Evolutionary conservation across 1,139 yeast species (phyloP).

Genomic region (Meyerozyma smithsonii): DNA sequence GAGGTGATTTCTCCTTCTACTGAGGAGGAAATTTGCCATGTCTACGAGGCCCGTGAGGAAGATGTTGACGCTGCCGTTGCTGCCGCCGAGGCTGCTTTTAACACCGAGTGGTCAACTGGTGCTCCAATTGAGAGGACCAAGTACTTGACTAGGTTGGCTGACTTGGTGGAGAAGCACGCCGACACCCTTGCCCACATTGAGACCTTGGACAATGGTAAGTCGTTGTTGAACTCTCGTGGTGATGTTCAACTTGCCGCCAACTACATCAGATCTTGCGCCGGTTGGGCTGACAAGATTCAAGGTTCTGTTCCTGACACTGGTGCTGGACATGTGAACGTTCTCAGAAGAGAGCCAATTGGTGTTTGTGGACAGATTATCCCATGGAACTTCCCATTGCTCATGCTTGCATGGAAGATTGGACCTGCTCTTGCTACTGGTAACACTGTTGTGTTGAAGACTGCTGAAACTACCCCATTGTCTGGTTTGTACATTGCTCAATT

Average conservation of each 20-base stretch:
- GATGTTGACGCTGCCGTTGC: slow-evolving; percentile 15
- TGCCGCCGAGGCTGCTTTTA: slow-evolving; percentile 16
- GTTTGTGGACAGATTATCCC: slow-evolving; percentile 83
- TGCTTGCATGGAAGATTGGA: slow-evolving; percentile 83
- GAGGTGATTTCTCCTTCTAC: slow-evolving; percentile 15
- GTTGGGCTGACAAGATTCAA: slow-evolving; percentile 17
- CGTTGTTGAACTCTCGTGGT: slow-evolving; percentile 13
- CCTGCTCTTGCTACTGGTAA: slow-evolving; percentile 84
- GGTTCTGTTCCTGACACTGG: slow-evolving; percentile 18
- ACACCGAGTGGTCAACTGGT: slow-evolving; percentile 13
- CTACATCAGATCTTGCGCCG: slow-evolving; percentile 17
- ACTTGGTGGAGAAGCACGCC: slow-evolving; percentile 13
- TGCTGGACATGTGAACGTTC: slow-evolving; percentile 15
- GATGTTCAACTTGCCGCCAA: slow-evolving; percentile 15
- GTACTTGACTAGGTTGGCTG: slow-evolving; percentile 14
- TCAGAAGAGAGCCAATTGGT: slow-evolving; percentile 63
- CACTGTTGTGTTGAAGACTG: slow-evolving; percentile 73
- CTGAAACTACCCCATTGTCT: slow-evolving; percentile 80
- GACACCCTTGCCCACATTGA: slow-evolving; percentile 15
- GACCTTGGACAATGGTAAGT: slow-evolving; percentile 17
- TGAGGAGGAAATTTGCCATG: slow-evolving; percentile 15
- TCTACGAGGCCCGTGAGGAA: slow-evolving; percentile 16
- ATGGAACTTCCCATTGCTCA: slow-evolving; percentile 83
- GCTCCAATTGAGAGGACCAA: slow-evolving; percentile 13
- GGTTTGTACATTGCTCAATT: slow-evolving; percentile 63